Evolutionary conservation across 2,329 filamentous ascomycete species (phyloP).

Genomic region (Aspergillus calidoustus): DNA sequence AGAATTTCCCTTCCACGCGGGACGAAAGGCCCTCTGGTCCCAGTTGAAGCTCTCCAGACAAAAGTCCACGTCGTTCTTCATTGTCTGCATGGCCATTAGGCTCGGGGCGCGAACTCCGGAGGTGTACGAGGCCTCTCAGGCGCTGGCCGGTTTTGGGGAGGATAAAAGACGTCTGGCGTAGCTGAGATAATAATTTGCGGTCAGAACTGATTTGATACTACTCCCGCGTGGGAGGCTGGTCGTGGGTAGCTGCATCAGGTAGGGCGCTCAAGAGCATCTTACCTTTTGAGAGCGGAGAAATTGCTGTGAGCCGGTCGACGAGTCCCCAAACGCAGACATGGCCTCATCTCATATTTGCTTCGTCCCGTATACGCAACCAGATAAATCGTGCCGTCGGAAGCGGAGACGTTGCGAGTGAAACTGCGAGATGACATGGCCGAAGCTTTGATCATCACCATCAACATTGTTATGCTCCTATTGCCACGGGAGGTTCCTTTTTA

Average conservation of each 20-base stretch:
- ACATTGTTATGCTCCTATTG: neutral
- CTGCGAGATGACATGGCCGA: conserved; percentile 6
- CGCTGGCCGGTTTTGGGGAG: conserved; percentile 85
- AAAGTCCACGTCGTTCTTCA: conserved; percentile 45
- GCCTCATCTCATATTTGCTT: conserved; percentile 28
- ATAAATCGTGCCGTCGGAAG: neutral
- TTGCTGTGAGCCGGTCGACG: conserved; percentile 36
- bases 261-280: conserved; percentile 13
- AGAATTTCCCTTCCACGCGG: conserved; percentile 34
- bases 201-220: conserved; percentile 7
- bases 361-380: neutral
- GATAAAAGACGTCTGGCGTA: conserved; percentile 85
- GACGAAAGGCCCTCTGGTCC: conserved; percentile 21
- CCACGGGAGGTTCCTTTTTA: neutral
- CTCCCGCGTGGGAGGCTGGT: neutral
- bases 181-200: conserved; percentile 46
- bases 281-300: conserved; percentile 41
- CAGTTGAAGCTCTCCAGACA: conserved; percentile 31
- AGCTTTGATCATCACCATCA: neutral
- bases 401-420: neutral
- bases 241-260: conserved; percentile 1
- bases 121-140: conserved; percentile 76
- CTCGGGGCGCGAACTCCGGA: conserved; percentile 60
- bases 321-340: conserved; percentile 36
- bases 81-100: conserved; percentile 34